Evolutionary conservation across 2,329 filamentous ascomycete species (phyloP).

Genomic region (Mollisia scopiformis): DNA sequence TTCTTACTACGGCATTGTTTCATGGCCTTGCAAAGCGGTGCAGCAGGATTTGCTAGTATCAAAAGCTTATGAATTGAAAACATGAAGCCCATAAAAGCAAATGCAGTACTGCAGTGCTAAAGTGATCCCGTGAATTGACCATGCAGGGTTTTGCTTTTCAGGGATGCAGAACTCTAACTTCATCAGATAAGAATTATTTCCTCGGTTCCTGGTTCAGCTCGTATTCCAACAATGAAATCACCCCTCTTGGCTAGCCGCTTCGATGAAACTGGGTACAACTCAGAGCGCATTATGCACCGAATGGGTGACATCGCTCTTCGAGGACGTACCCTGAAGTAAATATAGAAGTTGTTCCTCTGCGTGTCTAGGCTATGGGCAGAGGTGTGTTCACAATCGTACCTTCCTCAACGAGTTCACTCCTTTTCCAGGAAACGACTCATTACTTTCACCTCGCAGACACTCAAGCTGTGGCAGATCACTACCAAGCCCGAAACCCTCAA

Average conservation of each 20-base stretch:
- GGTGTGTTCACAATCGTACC: background rate
- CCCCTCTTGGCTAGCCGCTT: constrained; percentile 15
- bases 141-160: constrained; percentile 1
- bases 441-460: background rate
- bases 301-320: background rate
- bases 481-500: constrained; percentile 2
- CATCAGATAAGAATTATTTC: constrained; percentile 1
- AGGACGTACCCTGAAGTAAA: background rate
- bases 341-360: background rate
- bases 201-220: constrained; percentile 9
- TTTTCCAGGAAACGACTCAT: background rate
- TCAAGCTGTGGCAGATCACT: background rate
- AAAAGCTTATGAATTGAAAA: constrained; percentile 27
- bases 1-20: constrained; percentile 29
- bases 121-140: background rate
- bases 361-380: background rate
- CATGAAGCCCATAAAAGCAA: constrained; percentile 6
- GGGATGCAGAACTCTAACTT: background rate
- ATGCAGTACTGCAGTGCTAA: no score
- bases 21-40: constrained; percentile 26
- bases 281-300: constrained; percentile 11
- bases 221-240: constrained; percentile 11
- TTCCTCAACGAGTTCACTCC: background rate
- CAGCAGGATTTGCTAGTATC: constrained; percentile 26
- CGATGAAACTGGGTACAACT: constrained; percentile 16